Evolutionary conservation across 805 yeast genomes (phyloP), one percentile per base, ranked within the genome.

Genomic region (Kuraishia piskuri): DNA sequence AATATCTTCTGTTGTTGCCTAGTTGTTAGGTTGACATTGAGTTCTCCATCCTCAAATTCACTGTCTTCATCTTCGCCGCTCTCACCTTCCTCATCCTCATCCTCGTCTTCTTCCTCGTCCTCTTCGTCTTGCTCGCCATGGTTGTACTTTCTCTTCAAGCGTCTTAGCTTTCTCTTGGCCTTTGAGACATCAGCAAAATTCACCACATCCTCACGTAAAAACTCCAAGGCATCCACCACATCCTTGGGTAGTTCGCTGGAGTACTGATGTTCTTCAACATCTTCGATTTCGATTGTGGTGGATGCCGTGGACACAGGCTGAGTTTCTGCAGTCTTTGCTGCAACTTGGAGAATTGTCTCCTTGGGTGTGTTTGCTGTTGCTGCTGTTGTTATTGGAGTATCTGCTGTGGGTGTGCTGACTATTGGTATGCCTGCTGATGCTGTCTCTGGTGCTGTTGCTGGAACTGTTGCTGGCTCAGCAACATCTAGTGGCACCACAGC

Each of bases 1-100:
- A 91, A 72, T 24, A 90, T 62, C 53, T 83, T 73, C 53, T 80
- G 76, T 54, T 77, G 73, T 46, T 86, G 88, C 56, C 83, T 85
- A 52, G 80, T 76, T 22, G 66, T 71, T 52, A 71, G 54, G 44
- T 74, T 73, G 1, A 65, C 50, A 1, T 31, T 31, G 14, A 31
- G 40, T 19, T 19, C 52, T 10, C 50, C 57, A 26, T 58, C 62
- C 21, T 58, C 61, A 22, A 56, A 56, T 31, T 65, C 67, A 20
- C 60, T 58, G 46, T 61, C 62, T 1, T 46, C 55, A 2, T 36
- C 46, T 22, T 4, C 36, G 2, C 45, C 51, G 21, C 17, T n/a
- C 12, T n/a, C 12, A 22, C 21, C 46, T 22, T 37, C 46, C 46
- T 49, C 51, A 4, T 21, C 19, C 23, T 36, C 46, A 3, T 19